Base-by-base conservation (phyloP, 371 early-diverging fungal species). In the Gilbertella persicaria region DNA sequence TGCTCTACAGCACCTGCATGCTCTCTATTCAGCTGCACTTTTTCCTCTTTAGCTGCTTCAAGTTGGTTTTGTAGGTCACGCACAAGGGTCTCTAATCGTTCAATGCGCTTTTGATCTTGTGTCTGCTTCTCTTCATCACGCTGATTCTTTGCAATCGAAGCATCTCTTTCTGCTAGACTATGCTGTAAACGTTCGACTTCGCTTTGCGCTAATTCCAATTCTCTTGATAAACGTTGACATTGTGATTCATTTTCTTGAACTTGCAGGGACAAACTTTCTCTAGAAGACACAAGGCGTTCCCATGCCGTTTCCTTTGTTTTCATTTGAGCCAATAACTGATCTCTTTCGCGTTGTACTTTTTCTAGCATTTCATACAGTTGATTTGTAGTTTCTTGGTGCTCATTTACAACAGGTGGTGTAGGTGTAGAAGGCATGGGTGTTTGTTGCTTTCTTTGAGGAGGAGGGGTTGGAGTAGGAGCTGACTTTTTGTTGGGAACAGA, bases 251-350 rank as follows among this genome's bases (percentile, higher is more conserved):
- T 38, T 16, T 75, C 75, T 30, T 75, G 40, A 0, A 75, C 67
- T 45, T 65, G 69, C 5, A 75, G 43, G 0, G 63, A 53, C 16
- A 71, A 58, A 28, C 72, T 71, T 58, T 75, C 75, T 38, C 71
- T 71, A 28, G 63, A 59, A 4, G 75, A 69, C 0, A 75, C 63
- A 2, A 71, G 57, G 0, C 72, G 62, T 23, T 75, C 75, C 69
- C 69, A 75, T 10, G 72, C 75, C 1, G 60, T 45, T 43, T 75
- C 75, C 36, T 75, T 75, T 3, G 42, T 50, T n/a, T 38, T 53
- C 67, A 75, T 75, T 39, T 71, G 58, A 3, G 28, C 20, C 0
- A 48, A 9, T 4, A 75, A 45, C 8, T 45, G 10, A 12, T 66
- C 61, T 35, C 66, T 50, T 46, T 75, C 75, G 10, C 54, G 33